Percentiles rank a stretch among this genome's conserved stretches.
Conservation (phyloP, 176 grass and related monocot species). For the Melocanna baccifera region DNA sequence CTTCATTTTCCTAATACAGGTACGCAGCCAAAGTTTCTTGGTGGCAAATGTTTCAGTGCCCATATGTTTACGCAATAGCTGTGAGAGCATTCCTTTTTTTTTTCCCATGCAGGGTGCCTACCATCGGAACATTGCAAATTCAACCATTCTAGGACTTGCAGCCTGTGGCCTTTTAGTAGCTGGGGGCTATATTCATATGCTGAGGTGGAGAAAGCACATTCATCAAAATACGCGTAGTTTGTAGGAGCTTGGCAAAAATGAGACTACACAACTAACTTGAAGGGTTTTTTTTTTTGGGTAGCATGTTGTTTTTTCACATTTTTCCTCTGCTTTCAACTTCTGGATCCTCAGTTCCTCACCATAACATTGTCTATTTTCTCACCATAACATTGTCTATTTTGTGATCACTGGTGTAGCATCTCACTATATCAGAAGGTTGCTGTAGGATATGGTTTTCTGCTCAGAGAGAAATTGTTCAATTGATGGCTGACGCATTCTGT, state of each 20-base stretch:
- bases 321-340: not conserved
- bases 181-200: constrained; percentile 53
- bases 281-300: constrained; percentile 8
- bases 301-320: not conserved
- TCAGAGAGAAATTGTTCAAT: not conserved
- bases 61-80: not conserved
- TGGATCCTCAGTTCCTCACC: not conserved
- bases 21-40: constrained; percentile 9
- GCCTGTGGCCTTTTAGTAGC: constrained; percentile 57
- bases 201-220: constrained; percentile 68
- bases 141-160: constrained; percentile 62
- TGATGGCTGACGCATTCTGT: not conserved
- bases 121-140: constrained; percentile 51
- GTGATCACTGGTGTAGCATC: not conserved
- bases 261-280: not conserved
- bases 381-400: not conserved
- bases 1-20: constrained; percentile 61
- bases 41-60: not conserved
- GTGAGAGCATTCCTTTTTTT: not conserved
- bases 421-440: not conserved
- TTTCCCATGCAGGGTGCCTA: constrained; percentile 45
- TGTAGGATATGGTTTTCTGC: not conserved
- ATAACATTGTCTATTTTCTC: not conserved
- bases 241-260: constrained; percentile 9
- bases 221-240: constrained; percentile 54